Evolutionary conservation across 805 yeast genomes (phyloP).

Genomic region (Myxozyma neotropica): DNA sequence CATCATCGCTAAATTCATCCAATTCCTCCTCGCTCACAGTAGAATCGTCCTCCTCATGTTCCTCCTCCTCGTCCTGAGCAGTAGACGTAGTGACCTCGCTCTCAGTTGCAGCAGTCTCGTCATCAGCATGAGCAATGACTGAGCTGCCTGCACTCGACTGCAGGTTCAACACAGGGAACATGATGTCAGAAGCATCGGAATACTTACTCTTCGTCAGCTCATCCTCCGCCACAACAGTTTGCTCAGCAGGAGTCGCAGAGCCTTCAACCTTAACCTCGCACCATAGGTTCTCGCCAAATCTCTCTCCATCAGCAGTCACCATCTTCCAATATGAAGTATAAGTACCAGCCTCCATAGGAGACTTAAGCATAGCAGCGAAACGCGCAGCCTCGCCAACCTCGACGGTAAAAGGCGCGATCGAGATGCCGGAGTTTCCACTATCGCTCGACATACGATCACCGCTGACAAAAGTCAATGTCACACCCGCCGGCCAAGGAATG

Average conservation of each 20-base stretch:
- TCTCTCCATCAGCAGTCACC: conserved; percentile 24
- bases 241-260: background rate
- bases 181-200: conserved; percentile 28
- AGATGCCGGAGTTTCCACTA: conserved; percentile 2
- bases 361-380: conserved; percentile 27
- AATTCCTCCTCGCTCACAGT: conserved; percentile 8
- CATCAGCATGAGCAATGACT: conserved; percentile 15
- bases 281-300: conserved; percentile 28
- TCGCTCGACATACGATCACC: conserved; percentile 21
- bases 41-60: conserved; percentile 6
- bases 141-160: conserved; percentile 9
- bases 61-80: conserved; percentile 5
- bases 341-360: conserved; percentile 15
- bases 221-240: conserved; percentile 7
- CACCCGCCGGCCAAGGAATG: conserved; percentile 29
- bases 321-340: conserved; percentile 24
- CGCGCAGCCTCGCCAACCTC: conserved; percentile 26
- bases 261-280: conserved; percentile 21
- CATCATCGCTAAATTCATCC: conserved; percentile 18
- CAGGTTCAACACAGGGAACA: conserved; percentile 27
- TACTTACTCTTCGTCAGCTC: conserved; percentile 29
- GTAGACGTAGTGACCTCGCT: conserved; percentile 9
- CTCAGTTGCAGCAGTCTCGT: conserved; percentile 4
- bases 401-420: conserved; percentile 19
- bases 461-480: conserved; percentile 17